These are phyloP conservation scores for Eucalyptus sideroxylon DNA, from an alignment of 345 rosid genomes.

Conservation along the genomic window DNA sequence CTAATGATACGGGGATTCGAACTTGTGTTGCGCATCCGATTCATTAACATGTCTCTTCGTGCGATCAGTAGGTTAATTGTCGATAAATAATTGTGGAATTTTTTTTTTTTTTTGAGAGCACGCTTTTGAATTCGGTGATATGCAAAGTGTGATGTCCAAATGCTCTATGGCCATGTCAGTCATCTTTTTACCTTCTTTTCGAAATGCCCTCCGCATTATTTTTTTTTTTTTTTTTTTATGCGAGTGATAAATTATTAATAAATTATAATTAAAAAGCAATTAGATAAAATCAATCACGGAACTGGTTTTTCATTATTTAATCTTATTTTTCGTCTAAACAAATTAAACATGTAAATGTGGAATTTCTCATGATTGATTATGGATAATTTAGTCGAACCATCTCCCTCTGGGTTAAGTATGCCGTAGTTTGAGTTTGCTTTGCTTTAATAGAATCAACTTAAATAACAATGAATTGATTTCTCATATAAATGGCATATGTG, in stretches of 20 bases:
- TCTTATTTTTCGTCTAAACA: not conserved
- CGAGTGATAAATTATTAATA: not conserved
- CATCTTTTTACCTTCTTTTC: not conserved
- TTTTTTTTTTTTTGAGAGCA: not conserved
- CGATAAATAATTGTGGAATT: not conserved
- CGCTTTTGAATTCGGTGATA: not conserved
- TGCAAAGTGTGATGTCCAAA: not conserved
- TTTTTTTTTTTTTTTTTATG: no score
- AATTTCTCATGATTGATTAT: not conserved
- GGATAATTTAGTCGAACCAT: not conserved
- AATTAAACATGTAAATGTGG: not conserved
- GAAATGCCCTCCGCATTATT: not conserved
- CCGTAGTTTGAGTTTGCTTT: not conserved
- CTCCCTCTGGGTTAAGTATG: not conserved
- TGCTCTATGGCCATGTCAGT: not conserved
- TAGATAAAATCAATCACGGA: not conserved
- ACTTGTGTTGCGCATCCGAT: not conserved
- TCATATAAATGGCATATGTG: not conserved
- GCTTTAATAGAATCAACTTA: not conserved
- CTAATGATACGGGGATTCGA: fast-evolving
- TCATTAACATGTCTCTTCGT: not conserved
- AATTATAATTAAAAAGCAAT: not conserved
- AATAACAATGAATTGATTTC: not conserved
- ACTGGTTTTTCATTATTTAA: not conserved
- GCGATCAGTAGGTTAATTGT: not conserved